Base-by-base conservation (phyloP, 495 filamentous ascomycete genomes). In the Copromyces sp. region DNA sequence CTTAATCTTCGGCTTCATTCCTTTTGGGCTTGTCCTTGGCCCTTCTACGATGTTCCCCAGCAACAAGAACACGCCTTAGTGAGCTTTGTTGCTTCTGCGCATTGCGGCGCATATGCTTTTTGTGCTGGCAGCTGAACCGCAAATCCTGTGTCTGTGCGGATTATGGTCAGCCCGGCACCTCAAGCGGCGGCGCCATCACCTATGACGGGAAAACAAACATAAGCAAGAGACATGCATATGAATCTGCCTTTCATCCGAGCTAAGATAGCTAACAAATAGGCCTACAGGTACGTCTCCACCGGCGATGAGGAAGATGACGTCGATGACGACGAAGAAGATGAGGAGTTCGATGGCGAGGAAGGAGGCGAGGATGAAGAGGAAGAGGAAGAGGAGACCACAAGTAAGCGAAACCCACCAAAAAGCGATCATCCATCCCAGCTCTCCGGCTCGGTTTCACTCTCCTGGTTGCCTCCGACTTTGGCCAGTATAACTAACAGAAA, bases 231-330 rank as follows among this genome's bases (percentile, higher is more conserved):
- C 20, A 53, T 53, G 45, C 20, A 53, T 29, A 53, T 53, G 20
- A 24, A 53, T 17, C 20, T 53, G n/a, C 7, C 9, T 37, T 42
- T 40, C 5, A 45, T 45, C 37, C 61, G 35, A 47, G 59, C 40
- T 37, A 24, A 40, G 37, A 37, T 65, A 59, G n/a, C 37, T 74
- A 69, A 69, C 69, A 71, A 29, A 7, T 69, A n/a, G 39, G 44
- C 4, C 29, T n/a, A 24, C 45, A 81, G 81, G 74, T 81, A 84
- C 61, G 79, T 83, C 53, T 65, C 53, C 53, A 65, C 53, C 14
- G 83, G 84, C 9, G 83, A 84, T 2, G 81, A 80, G 2, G 78
- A 80, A 14, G 78, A 81, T 2, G 79, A 78, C 3, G 81, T 77
- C 0, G 82, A 84, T 29, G 80, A 81, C 9, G 80, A 78, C 29